phyloP scores from a whole-genome alignment of 1,139 yeast genomes.

The Saccharomycopsis hybrid region DNA sequence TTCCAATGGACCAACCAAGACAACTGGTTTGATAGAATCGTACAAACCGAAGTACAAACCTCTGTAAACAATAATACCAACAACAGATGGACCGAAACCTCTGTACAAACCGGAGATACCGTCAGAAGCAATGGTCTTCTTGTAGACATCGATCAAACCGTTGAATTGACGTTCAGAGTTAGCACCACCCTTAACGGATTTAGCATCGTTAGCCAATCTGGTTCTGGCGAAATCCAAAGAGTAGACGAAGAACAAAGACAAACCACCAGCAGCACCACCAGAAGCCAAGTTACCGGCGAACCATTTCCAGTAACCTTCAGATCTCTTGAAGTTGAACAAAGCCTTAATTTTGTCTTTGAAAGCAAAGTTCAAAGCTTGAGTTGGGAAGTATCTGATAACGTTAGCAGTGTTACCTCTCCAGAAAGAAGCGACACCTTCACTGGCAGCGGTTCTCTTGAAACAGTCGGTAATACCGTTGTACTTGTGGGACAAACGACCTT shows the following conservation, averaged over 20 bases:
- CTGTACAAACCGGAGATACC: slow-evolving; percentile 81
- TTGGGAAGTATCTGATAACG: slow-evolving; percentile 80
- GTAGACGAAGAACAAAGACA: slow-evolving; percentile 68
- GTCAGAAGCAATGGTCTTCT: slow-evolving; percentile 67
- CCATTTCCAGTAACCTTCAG: slow-evolving; percentile 58
- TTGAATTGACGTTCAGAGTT: slow-evolving; percentile 72
- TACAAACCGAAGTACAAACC: slow-evolving; percentile 79
- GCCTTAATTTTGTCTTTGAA: slow-evolving; percentile 79
- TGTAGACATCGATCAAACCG: slow-evolving; percentile 73
- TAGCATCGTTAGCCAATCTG: slow-evolving; percentile 78
- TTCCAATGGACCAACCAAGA: slow-evolving; percentile 64
- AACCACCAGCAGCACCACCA: slow-evolving; percentile 80
- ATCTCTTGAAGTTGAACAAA: slow-evolving; percentile 70
- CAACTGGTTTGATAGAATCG: slow-evolving; percentile 72
- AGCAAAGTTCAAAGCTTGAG: slow-evolving; percentile 79
- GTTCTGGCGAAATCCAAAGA: slow-evolving; percentile 80
- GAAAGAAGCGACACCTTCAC: slow-evolving; percentile 65
- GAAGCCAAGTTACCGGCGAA: slow-evolving; percentile 77
- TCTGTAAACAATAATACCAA: slow-evolving; percentile 77
- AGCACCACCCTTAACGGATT: slow-evolving; percentile 54
- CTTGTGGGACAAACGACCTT: slow-evolving; percentile 62
- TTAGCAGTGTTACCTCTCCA: slow-evolving; percentile 86
- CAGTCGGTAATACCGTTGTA: slow-evolving; percentile 68
- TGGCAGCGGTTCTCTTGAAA: slow-evolving; percentile 65
- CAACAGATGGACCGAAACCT: slow-evolving; percentile 79